Conservation (phyloP, 805 yeast species). For the Pichia membranifaciens region DNA sequence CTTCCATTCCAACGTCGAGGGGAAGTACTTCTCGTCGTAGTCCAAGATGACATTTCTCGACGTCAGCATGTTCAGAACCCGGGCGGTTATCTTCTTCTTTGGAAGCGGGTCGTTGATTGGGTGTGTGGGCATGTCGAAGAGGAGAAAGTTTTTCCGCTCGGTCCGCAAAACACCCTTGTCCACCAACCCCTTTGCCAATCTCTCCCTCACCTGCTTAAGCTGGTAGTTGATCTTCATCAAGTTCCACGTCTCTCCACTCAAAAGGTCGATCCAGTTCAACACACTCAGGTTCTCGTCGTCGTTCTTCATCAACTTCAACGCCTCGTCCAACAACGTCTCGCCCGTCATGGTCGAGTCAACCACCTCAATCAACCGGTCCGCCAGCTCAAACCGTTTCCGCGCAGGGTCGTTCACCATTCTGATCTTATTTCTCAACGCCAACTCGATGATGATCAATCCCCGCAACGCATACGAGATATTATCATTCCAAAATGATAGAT, state of each 20-base stretch:
- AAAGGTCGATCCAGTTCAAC: conserved; percentile 86
- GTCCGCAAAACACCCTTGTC: conserved; percentile 96
- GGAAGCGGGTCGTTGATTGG: conserved; percentile 84
- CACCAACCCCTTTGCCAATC: conserved; percentile 92
- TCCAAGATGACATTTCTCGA: conserved; percentile 60
- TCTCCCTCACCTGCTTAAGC: conserved; percentile 93
- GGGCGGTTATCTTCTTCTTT: conserved; percentile 71
- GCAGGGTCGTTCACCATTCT: conserved; percentile 89
- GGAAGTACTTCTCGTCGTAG: conserved; percentile 57
- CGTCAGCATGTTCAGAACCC: conserved; percentile 66
- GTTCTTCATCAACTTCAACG: conserved; percentile 80
- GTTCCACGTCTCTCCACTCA: conserved; percentile 97
- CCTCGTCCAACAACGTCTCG: conserved; percentile 90
- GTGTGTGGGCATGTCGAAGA: conserved; percentile 98
- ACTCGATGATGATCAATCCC: conserved; percentile 87
- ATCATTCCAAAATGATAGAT: conserved; percentile 96
- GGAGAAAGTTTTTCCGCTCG: conserved; percentile 86
- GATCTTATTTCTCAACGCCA: conserved; percentile 87
- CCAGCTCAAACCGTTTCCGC: conserved; percentile 78
- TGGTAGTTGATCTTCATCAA: conserved; percentile 90
- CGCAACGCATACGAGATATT: conserved; percentile 93
- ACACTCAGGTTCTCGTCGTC: conserved; percentile 77
- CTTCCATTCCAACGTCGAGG: conserved; percentile 60
- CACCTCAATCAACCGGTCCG: conserved; percentile 85
- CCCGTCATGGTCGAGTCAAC: conserved; percentile 85